Percentiles rank a stretch among this genome's conserved stretches.
Evolutionary conservation across 202 grass and related monocot species (phyloP).

Genomic region (Elaeis oleifera): DNA sequence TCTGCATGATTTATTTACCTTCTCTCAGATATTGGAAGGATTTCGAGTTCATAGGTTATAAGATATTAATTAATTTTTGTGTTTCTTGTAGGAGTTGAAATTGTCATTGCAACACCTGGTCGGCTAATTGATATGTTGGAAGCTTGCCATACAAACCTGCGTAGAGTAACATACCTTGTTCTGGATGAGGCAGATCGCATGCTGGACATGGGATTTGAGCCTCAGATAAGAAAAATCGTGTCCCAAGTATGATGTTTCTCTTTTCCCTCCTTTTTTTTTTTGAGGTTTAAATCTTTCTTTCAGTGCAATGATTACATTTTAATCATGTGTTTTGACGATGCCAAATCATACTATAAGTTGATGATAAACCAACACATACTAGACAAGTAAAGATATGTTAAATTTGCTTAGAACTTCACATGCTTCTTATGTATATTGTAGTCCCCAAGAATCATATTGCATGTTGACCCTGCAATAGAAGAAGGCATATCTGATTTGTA

Average conservation of each 20-base stretch:
- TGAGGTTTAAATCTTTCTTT: not conserved
- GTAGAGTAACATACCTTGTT: slow-evolving; percentile 80
- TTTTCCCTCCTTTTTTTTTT: not conserved
- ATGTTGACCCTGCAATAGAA: too few relatives aligned
- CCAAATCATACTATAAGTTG: too few relatives aligned
- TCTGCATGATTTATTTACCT: not conserved
- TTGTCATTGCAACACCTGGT: slow-evolving; percentile 83
- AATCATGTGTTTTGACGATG: too few relatives aligned
- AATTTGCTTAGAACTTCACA: too few relatives aligned
- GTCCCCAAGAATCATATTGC: too few relatives aligned
- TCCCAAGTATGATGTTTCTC: slow-evolving; percentile 49
- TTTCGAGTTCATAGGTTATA: too few relatives aligned
- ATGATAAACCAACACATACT: too few relatives aligned
- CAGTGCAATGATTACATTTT: not conserved
- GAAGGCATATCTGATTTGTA: too few relatives aligned
- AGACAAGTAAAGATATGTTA: too few relatives aligned
- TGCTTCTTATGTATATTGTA: too few relatives aligned
- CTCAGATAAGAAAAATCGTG: slow-evolving; percentile 93
- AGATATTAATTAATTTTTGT: not conserved
- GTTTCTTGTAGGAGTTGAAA: slow-evolving; percentile 65
- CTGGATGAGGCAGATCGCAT: slow-evolving; percentile 96
- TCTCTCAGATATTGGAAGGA: not conserved
- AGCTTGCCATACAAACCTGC: slow-evolving; percentile 75
- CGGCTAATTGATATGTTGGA: slow-evolving; percentile 92
- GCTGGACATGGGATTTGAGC: slow-evolving; percentile 98